A percentile compares a stretch with the other conserved stretches of the same genome.
Conservation (phyloP, 2,329 filamentous ascomycete species). For the Cordyceps sp. region DNA sequence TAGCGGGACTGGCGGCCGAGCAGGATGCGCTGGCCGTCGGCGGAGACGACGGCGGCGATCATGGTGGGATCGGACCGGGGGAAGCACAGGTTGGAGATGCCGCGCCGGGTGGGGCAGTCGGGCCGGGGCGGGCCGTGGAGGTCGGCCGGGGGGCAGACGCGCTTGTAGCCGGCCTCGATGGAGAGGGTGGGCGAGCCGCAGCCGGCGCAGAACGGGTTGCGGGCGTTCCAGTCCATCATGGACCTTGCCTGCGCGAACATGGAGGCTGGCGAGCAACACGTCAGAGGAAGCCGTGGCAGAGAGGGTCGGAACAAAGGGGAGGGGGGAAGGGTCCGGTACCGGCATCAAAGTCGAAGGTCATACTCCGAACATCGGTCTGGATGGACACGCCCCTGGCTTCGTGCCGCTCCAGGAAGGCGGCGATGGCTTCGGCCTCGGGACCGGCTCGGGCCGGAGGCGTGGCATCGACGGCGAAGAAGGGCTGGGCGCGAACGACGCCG, state of each 20-base stretch:
- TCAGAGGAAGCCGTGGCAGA: neutral
- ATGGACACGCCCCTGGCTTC: slow-evolving; percentile 47
- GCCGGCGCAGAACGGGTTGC: slow-evolving; percentile 80
- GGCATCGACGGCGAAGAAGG: slow-evolving; percentile 82
- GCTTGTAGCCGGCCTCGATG: slow-evolving; percentile 65
- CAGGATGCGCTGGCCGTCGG: slow-evolving; percentile 60
- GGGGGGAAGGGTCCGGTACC: slow-evolving; percentile 26
- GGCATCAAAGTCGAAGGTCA: slow-evolving; percentile 42
- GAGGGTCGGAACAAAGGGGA: too few relatives aligned
- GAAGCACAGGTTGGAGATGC: slow-evolving; percentile 81
- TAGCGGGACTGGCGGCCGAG: slow-evolving; percentile 75
- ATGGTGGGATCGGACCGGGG: slow-evolving; percentile 87
- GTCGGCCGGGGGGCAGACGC: slow-evolving; percentile 60
- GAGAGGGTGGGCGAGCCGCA: slow-evolving; percentile 75
- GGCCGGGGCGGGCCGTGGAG: too few relatives aligned
- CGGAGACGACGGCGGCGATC: slow-evolving; percentile 81
- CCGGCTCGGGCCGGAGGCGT: slow-evolving; percentile 56
- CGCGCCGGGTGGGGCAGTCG: slow-evolving; percentile 69
- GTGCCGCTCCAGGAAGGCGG: slow-evolving; percentile 22
- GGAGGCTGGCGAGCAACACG: slow-evolving; percentile 46
- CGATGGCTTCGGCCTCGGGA: slow-evolving; percentile 42
- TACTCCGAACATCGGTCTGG: slow-evolving; percentile 45
- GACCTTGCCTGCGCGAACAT: slow-evolving; percentile 82
- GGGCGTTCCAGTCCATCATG: slow-evolving; percentile 82
- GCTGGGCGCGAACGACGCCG: slow-evolving; percentile 58